phyloP scores from a whole-genome alignment of 1,284 basidiomycete species.

The Austroboletus novae-zelandiae region DNA sequence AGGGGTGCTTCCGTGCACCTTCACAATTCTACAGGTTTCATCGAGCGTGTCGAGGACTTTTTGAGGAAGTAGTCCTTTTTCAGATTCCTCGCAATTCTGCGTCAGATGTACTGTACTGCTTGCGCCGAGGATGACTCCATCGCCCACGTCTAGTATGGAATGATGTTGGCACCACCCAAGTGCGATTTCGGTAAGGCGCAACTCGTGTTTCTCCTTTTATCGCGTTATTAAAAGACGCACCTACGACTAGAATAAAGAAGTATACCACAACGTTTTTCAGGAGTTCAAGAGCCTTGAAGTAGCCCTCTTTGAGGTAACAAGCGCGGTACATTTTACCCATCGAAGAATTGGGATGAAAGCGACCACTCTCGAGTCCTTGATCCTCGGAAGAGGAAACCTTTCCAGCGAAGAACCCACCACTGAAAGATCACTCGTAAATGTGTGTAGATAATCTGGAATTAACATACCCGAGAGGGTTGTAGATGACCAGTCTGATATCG shows the following conservation, averaged over 20 bases:
- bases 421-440: neutral
- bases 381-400: constrained; percentile 37
- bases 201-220: constrained; percentile 35
- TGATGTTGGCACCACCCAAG: constrained; percentile 50
- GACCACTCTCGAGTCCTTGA: constrained; percentile 32
- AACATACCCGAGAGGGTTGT: constrained; percentile 35
- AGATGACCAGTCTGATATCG: constrained; percentile 50
- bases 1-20: constrained; percentile 38
- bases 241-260: neutral
- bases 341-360: constrained; percentile 33
- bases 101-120: constrained; percentile 37
- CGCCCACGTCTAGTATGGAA: constrained; percentile 39
- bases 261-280: constrained; percentile 40
- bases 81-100: constrained; percentile 39
- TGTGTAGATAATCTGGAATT: neutral
- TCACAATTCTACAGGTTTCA: constrained; percentile 46
- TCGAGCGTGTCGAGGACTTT: constrained; percentile 52
- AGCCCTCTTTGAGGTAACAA: constrained; percentile 45
- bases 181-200: constrained; percentile 45
- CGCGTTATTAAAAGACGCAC: neutral
- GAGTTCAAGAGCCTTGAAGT: constrained; percentile 45
- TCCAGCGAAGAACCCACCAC: constrained; percentile 32
- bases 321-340: constrained; percentile 41
- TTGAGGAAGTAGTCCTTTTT: constrained; percentile 50
- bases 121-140: constrained; percentile 45